A percentile compares a stretch with the other conserved stretches of the same genome.
phyloP scores from a whole-genome alignment of 169 alveolate genomes.

The Cryptosporidium sp. region DNA sequence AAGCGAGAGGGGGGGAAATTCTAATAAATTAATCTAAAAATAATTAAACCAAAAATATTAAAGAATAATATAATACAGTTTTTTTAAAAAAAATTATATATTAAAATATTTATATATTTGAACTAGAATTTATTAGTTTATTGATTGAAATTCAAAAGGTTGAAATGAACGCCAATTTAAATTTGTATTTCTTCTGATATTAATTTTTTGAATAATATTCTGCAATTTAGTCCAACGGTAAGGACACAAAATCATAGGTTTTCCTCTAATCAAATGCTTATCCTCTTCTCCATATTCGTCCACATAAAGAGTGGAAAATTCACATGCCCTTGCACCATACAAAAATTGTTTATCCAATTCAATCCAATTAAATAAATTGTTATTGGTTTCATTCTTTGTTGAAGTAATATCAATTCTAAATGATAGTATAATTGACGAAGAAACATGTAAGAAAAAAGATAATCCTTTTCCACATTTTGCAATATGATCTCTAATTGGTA shows the following conservation, averaged over 20 bases:
- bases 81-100: not conserved
- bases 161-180: constrained; percentile 60
- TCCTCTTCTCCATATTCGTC: constrained; percentile 75
- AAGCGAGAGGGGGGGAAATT: no score
- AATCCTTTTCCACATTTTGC: constrained; percentile 64
- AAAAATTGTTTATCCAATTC: constrained; percentile 13
- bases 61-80: no score
- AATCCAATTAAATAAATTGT: constrained; percentile 26
- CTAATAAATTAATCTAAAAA: no score
- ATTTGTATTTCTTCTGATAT: constrained; percentile 22
- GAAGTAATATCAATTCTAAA: constrained; percentile 49
- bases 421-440: constrained; percentile 40
- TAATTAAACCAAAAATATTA: no score
- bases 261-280: constrained; percentile 36
- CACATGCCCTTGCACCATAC: constrained; percentile 43
- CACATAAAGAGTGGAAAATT: constrained; percentile 45
- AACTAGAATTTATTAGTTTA: not conserved
- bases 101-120: not conserved
- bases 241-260: constrained; percentile 35
- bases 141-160: constrained; percentile 13
- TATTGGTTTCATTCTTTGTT: constrained; percentile 1
- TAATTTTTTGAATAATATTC: not conserved
- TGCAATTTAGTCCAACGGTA: constrained; percentile 33
- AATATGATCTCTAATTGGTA: constrained; percentile 53
- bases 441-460: constrained; percentile 48